Evolutionary conservation across 768 basidiomycete genomes (phyloP).

Genomic region (Brasilioporus rufonigricans): DNA sequence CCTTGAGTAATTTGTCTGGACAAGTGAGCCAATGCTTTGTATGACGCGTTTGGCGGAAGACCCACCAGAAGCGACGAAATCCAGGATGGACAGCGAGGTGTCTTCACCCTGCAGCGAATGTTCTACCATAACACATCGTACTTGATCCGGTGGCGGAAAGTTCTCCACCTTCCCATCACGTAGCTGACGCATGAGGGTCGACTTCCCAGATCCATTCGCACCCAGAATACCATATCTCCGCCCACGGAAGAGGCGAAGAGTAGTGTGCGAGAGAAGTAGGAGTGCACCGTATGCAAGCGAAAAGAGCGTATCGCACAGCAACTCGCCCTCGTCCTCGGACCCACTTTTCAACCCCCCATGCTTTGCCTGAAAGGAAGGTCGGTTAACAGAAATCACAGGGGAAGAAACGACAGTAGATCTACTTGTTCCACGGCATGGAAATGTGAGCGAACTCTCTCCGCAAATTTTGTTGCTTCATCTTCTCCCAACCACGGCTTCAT

Average conservation of each 20-base stretch:
- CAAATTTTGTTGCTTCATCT: slow-evolving; percentile 48
- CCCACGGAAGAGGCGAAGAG: slow-evolving; percentile 83
- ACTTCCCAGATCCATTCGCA: slow-evolving; percentile 95
- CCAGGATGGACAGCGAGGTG: slow-evolving; percentile 72
- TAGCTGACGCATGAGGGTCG: slow-evolving; percentile 93
- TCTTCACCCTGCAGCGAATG: slow-evolving; percentile 96
- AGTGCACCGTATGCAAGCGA: slow-evolving; percentile 95
- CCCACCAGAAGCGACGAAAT: slow-evolving; percentile 86
- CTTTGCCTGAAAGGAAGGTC: slow-evolving; percentile 49
- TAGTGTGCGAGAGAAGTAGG: slow-evolving; percentile 91
- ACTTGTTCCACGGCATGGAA: slow-evolving; percentile 78
- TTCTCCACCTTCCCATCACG: slow-evolving; percentile 95
- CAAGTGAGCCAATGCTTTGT: slow-evolving; percentile 1
- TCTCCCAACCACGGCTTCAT: slow-evolving; percentile 67
- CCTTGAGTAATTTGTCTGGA: slow-evolving; percentile 66
- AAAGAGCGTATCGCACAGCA: slow-evolving; percentile 91
- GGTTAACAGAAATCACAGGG: slow-evolving; percentile 12
- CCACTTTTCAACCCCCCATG: slow-evolving; percentile 41
- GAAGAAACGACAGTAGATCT: slow-evolving; percentile 16
- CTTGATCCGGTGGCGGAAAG: slow-evolving; percentile 84
- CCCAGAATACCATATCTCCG: slow-evolving; percentile 94
- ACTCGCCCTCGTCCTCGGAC: slow-evolving; percentile 70
- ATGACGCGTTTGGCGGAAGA: slow-evolving; percentile 11
- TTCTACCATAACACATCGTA: slow-evolving; percentile 95
- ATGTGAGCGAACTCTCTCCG: slow-evolving; percentile 64